A percentile compares a stretch with the other conserved stretches of the same genome.
Evolutionary conservation across 768 basidiomycete species (phyloP).

Genomic region (Candolleomyces eurysporus): DNA sequence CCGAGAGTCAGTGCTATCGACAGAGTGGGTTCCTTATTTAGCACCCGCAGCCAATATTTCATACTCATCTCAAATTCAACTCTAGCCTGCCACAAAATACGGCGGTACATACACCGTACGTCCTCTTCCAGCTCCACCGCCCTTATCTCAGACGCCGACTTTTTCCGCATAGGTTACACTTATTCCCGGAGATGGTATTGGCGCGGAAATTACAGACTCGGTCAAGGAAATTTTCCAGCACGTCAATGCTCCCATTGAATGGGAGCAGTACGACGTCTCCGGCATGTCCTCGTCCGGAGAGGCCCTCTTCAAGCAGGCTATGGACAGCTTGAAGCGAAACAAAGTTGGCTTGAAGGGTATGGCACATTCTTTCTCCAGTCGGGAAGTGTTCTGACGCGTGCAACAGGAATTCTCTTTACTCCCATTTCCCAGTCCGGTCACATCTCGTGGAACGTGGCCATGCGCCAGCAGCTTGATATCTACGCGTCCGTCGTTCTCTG

Average conservation of each 20-base stretch:
- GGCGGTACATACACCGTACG: constrained; percentile 89
- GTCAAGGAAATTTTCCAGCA: constrained; percentile 99
- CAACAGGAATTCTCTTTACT: constrained; percentile 93
- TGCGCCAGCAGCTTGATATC: constrained; percentile 99
- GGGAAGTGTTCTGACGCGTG: constrained; percentile 4
- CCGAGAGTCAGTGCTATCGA: constrained; percentile 42
- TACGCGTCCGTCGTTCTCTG: constrained; percentile 98
- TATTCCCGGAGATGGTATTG: constrained; percentile 98
- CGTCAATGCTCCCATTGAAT: constrained; percentile 97
- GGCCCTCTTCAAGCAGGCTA: constrained; percentile 93
- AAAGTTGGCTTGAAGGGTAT: constrained; percentile 96
- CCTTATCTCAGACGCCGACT: constrained; percentile 20
- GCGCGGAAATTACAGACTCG: constrained; percentile 94
- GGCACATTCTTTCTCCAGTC: constrained; percentile 13
- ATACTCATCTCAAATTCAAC: constrained; percentile 8
- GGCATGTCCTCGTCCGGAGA: constrained; percentile 94
- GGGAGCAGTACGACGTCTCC: constrained; percentile 98
- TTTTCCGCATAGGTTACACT: constrained; percentile 72
- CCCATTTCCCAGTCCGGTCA: constrained; percentile 95
- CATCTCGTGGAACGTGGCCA: constrained; percentile 99
- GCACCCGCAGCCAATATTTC: constrained; percentile 9
- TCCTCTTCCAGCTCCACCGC: constrained; percentile 11
- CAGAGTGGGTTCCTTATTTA: constrained; percentile 6
- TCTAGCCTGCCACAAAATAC: constrained; percentile 83
- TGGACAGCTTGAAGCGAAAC: constrained; percentile 97